Conservation (phyloP, 2,329 filamentous ascomycete genomes). For the Pestalotiopsis sp. region DNA sequence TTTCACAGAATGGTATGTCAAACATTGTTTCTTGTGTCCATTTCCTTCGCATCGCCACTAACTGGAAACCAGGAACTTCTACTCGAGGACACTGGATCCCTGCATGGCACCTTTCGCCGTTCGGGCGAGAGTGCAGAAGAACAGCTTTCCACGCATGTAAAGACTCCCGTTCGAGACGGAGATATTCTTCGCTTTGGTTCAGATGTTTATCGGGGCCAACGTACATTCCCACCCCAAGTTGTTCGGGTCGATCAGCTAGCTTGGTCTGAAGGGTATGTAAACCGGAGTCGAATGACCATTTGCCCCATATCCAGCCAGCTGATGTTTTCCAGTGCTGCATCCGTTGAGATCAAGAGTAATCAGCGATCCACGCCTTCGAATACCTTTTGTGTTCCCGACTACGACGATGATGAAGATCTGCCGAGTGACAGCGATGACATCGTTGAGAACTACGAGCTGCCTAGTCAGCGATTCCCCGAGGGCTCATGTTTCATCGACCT, state of each 20-base stretch:
- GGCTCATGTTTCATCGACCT: background rate
- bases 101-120: constrained; percentile 57
- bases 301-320: background rate
- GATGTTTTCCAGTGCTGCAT: background rate
- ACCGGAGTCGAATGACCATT: background rate
- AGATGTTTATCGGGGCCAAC: constrained; percentile 37
- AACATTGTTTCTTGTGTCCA: constrained; percentile 14
- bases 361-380: constrained; percentile 7
- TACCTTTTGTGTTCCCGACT: constrained; percentile 6
- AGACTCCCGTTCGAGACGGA: constrained; percentile 30
- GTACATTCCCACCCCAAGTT: constrained; percentile 40
- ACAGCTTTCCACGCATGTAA: constrained; percentile 22
- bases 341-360: background rate
- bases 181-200: constrained; percentile 42
- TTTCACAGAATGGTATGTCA: constrained; percentile 43
- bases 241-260: constrained; percentile 35
- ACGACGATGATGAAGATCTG: constrained; percentile 8
- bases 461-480: background rate
- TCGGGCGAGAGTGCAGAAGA: constrained; percentile 19
- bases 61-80: constrained; percentile 49
- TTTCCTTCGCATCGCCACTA: constrained; percentile 34
- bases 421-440: background rate
- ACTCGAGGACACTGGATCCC: constrained; percentile 49
- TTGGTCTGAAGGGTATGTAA: constrained; percentile 3
- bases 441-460: background rate